Conservation (phyloP, 768 basidiomycete genomes). For the Dioszegia aurantiaca region DNA sequence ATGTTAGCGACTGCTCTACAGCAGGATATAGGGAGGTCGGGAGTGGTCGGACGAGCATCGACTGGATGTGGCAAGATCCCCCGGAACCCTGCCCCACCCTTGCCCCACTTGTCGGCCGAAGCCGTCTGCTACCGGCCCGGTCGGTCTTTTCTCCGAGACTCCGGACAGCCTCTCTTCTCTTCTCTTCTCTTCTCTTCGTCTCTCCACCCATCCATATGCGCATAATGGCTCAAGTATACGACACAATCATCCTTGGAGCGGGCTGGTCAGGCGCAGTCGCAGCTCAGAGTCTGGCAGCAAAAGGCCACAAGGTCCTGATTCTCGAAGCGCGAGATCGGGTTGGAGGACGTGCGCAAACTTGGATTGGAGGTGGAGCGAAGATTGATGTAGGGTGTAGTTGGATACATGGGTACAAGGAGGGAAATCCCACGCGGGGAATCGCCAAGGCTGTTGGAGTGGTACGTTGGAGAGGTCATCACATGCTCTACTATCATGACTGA, state of each 20-base stretch:
- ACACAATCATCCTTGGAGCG: slow-evolving; percentile 49
- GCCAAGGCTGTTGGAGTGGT: slow-evolving; percentile 42
- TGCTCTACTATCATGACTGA: not conserved
- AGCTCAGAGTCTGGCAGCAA: slow-evolving; percentile 33
- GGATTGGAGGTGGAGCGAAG: slow-evolving; percentile 30
- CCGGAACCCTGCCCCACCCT: no score
- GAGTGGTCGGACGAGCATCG: no score
- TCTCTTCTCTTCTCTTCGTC: not conserved
- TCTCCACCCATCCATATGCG: slow-evolving; percentile 5
- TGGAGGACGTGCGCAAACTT: slow-evolving; percentile 48
- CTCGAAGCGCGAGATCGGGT: slow-evolving; percentile 47
- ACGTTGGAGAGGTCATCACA: not conserved
- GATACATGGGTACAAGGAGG: slow-evolving; percentile 51
- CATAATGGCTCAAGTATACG: slow-evolving; percentile 22
- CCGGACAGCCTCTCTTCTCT: no score
- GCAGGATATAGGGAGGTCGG: no score
- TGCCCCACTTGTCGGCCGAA: no score
- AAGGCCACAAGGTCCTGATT: slow-evolving; percentile 41
- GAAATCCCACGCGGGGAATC: slow-evolving; percentile 40
- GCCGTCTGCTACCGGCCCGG: not conserved
- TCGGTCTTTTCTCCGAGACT: no score
- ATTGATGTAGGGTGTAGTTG: slow-evolving; percentile 50
- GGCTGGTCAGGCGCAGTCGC: slow-evolving; percentile 47
- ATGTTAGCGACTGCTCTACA: no score
- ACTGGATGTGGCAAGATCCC: no score